Conservation (phyloP, 2,329 filamentous ascomycete species). For the Cordyceps javanica region DNA sequence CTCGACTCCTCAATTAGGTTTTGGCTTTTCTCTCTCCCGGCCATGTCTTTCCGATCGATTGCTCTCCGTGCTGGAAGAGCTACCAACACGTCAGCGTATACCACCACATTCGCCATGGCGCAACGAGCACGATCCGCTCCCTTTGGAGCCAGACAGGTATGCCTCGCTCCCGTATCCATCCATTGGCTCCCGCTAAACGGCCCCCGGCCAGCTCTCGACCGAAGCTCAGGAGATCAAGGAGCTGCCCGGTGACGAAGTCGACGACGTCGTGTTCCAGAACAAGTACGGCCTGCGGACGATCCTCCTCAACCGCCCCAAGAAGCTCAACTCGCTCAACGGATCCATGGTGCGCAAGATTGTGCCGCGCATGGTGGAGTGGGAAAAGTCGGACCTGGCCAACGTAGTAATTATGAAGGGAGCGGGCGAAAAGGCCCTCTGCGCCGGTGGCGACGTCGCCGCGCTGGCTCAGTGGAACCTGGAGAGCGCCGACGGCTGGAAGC, state of each 20-base stretch:
- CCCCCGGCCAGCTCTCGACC: slow-evolving; percentile 25
- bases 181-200: slow-evolving; percentile 3
- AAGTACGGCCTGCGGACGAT: slow-evolving; percentile 86
- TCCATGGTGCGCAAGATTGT: slow-evolving; percentile 96
- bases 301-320: slow-evolving; percentile 87
- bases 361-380: slow-evolving; percentile 85
- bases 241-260: slow-evolving; percentile 62
- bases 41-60: slow-evolving; percentile 53
- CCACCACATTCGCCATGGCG: slow-evolving; percentile 58
- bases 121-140: slow-evolving; percentile 69
- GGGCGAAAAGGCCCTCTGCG: slow-evolving; percentile 80
- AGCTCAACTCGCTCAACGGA: slow-evolving; percentile 85
- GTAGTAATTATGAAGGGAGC: slow-evolving; percentile 87
- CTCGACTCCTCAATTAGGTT: slow-evolving; percentile 10
- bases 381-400: slow-evolving; percentile 90
- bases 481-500: slow-evolving; percentile 62
- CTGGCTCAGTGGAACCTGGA: slow-evolving; percentile 69
- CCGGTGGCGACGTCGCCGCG: slow-evolving; percentile 81
- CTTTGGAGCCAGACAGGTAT: slow-evolving; percentile 34
- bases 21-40: background rate
- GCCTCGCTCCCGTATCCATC: background rate
- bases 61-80: slow-evolving; percentile 47
- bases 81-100: slow-evolving; percentile 38
- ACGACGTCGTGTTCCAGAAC: slow-evolving; percentile 90
- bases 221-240: slow-evolving; percentile 42